Percentiles rank a stretch among this genome's conserved stretches.
phyloP scores from a whole-genome alignment of 305 asterid species.

The Fraxinus dipetala region DNA sequence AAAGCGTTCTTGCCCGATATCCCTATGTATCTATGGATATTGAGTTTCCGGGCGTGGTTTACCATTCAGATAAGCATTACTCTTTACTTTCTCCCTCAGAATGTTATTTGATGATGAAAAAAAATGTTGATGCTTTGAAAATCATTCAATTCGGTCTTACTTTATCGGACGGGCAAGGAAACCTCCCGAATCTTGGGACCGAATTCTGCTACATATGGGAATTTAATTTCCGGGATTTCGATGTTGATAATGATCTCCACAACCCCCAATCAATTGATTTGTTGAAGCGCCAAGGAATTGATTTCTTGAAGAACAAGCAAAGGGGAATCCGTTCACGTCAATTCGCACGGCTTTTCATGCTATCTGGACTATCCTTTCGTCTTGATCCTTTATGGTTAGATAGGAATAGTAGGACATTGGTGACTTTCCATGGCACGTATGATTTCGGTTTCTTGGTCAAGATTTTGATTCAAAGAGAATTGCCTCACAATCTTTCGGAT shows the following conservation, averaged over 20 bases:
- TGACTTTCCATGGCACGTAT: not conserved
- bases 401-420: not conserved
- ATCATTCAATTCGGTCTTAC: not conserved
- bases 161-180: not conserved
- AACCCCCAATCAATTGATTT: not conserved
- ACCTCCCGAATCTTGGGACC: not conserved
- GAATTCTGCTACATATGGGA: not conserved
- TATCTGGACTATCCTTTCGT: not conserved
- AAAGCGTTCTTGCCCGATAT: not conserved
- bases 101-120: not conserved
- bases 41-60: not conserved
- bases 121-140: not conserved
- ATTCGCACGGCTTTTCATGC: not conserved
- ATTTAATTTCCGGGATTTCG: conserved; percentile 17
- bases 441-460: conserved; percentile 24
- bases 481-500: conserved; percentile 10
- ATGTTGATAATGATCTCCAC: not conserved
- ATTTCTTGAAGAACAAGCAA: conserved; percentile 11
- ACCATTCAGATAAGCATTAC: not conserved
- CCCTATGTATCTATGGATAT: not conserved
- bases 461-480: conserved; percentile 17
- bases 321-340: not conserved
- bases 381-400: not conserved
- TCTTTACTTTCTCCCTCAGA: not conserved
- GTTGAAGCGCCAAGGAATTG: conserved; percentile 8